Percentiles rank a stretch among this genome's conserved stretches.
These are phyloP conservation scores for Nemania diffusa DNA, from an alignment of 2,329 filamentous ascomycete species.

Conservation along the genomic window DNA sequence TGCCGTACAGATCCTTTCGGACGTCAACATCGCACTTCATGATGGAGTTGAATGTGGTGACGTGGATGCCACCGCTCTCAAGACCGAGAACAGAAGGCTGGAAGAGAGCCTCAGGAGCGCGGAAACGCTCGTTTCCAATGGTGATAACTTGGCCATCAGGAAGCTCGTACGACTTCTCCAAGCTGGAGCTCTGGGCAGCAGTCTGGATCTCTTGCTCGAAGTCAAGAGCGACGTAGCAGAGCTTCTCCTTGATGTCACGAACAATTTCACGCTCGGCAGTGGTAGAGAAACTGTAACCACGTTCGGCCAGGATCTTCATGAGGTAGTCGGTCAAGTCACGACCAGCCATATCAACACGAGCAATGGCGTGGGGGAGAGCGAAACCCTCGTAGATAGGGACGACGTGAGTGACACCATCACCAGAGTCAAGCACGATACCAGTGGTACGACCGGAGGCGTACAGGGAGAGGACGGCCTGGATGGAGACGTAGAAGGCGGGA, in stretches of 20 bases:
- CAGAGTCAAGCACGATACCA: conserved; percentile 99
- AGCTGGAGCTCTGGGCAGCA: conserved; percentile 95
- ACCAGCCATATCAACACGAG: conserved; percentile 99
- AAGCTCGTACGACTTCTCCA: conserved; percentile 99
- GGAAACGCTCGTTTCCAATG: conserved; percentile 99
- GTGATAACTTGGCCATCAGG: conserved; percentile 99
- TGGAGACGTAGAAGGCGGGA: conserved; percentile 99
- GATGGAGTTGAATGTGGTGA: conserved; percentile 99
- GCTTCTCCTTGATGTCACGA: conserved; percentile 99
- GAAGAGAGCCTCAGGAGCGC: conserved; percentile 99
- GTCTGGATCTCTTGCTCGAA: conserved; percentile 99
- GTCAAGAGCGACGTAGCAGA: conserved; percentile 99
- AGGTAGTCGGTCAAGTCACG: conserved; percentile 99
- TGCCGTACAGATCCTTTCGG: conserved; percentile 99
- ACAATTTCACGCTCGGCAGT: conserved; percentile 99
- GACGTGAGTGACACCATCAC: conserved; percentile 99
- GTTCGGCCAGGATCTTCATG: conserved; percentile 99
- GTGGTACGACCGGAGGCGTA: conserved; percentile 99
- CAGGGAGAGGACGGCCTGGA: conserved; percentile 98
- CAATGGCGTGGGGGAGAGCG: conserved; percentile 99
- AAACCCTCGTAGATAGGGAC: conserved; percentile 99
- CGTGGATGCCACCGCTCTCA: conserved; percentile 98
- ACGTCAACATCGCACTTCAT: conserved; percentile 99
- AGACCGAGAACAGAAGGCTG: conserved; percentile 98
- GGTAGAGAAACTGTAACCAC: conserved; percentile 99